phyloP scores from a whole-genome alignment of 805 yeast genomes.

The Sugiyamaella smithiae region DNA sequence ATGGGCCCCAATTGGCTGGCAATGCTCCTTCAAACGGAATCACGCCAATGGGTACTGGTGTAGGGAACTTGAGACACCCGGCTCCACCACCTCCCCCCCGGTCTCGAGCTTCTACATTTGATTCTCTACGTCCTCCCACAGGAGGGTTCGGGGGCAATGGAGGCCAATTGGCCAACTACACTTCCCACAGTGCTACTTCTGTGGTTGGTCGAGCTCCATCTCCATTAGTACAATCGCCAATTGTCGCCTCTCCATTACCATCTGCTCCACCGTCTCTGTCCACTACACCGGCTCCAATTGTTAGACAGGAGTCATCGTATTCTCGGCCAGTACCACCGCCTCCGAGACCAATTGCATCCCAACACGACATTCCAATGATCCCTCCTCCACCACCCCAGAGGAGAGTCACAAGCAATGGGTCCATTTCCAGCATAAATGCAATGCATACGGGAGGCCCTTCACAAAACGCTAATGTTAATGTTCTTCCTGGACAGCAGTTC shows the following conservation, averaged over 20 bases:
- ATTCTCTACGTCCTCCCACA: slow-evolving; percentile 8
- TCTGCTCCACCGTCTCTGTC: slow-evolving; percentile 6
- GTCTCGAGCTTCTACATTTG: slow-evolving; percentile 1
- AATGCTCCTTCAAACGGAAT: no score
- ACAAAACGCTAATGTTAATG: no score
- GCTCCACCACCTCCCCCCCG: slow-evolving; percentile 8
- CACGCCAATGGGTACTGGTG: no score
- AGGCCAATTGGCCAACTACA: neutral
- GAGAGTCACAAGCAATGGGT: neutral
- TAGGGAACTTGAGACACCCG: neutral
- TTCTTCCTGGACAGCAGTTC: slow-evolving; percentile 1
- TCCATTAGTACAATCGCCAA: neutral
- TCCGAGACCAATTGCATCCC: slow-evolving; percentile 1
- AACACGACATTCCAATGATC: slow-evolving; percentile 1
- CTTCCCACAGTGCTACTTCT: neutral
- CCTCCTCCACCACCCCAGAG: slow-evolving; percentile 15
- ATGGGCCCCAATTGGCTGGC: no score
- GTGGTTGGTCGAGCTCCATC: neutral
- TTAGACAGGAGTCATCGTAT: neutral
- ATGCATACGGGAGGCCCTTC: neutral
- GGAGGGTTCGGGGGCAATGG: neutral
- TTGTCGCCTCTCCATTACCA: neutral
- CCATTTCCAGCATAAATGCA: neutral
- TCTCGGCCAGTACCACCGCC: slow-evolving; percentile 12
- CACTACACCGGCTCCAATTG: neutral